Evolutionary conservation across 2,329 filamentous ascomycete genomes (phyloP).

Genomic region (Massarina eburnea): DNA sequence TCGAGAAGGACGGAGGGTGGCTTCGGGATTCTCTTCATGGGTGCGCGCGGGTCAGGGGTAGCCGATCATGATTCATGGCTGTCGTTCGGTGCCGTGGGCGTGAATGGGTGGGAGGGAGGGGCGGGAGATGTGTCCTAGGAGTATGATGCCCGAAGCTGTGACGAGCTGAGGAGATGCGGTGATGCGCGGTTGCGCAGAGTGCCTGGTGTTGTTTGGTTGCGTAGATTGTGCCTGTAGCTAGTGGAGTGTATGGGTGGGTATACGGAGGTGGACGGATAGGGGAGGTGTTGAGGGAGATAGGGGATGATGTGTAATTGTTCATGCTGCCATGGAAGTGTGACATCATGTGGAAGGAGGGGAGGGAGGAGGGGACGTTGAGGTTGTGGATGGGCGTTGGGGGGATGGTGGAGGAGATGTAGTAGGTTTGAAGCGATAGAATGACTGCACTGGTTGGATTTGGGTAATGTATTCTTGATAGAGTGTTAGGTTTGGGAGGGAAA

Average conservation of each 20-base stretch:
- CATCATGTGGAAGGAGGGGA: background rate
- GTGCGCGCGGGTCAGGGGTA: background rate
- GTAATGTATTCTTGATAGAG: too few species aligned
- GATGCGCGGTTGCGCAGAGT: background rate
- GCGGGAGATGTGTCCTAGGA: background rate
- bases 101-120: too few species aligned
- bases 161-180: background rate
- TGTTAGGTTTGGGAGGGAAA: too few species aligned
- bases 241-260: background rate
- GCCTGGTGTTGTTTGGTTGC: background rate
- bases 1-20: background rate
- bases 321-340: background rate
- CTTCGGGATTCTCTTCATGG: too few species aligned
- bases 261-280: background rate
- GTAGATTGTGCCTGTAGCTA: background rate
- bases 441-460: too few species aligned
- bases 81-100: too few species aligned
- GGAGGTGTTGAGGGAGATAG: background rate
- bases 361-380: too few species aligned
- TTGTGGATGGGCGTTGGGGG: too few species aligned
- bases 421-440: too few species aligned
- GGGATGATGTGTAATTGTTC: background rate
- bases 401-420: too few species aligned
- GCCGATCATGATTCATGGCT: background rate
- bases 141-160: background rate